Conservation (phyloP, 495 filamentous ascomycete species). For the Aspergillus heteromorphus region DNA sequence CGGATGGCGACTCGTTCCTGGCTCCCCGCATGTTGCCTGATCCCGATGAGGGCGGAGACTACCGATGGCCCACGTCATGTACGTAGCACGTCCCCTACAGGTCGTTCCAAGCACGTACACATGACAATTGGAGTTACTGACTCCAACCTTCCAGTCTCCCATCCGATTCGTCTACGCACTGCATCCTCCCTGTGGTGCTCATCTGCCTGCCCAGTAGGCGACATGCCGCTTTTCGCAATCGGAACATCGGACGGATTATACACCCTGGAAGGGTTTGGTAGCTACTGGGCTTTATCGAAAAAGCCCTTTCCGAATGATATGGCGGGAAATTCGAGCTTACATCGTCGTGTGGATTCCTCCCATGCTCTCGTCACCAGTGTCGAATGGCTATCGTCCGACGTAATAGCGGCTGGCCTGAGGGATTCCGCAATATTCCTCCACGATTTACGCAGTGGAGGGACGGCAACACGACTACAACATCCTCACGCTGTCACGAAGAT, state of each 20-base stretch:
- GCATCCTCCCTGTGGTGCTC: constrained; percentile 34
- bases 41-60: constrained; percentile 31
- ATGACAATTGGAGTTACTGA: background rate
- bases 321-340: constrained; percentile 11
- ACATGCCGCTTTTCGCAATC: constrained; percentile 32
- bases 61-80: constrained; percentile 29
- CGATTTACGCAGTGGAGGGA: constrained; percentile 32
- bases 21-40: constrained; percentile 30
- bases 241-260: constrained; percentile 39
- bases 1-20: constrained; percentile 32
- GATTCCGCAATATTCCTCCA: constrained; percentile 34
- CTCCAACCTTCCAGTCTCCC: constrained; percentile 16
- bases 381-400: constrained; percentile 34
- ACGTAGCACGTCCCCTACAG: constrained; percentile 2
- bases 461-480: constrained; percentile 30
- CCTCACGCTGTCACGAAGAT: constrained; percentile 31
- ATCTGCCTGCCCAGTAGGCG: constrained; percentile 26
- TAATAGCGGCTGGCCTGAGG: constrained; percentile 34
- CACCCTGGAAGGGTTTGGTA: constrained; percentile 26
- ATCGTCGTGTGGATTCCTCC: constrained; percentile 22
- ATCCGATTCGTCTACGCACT: constrained; percentile 27
- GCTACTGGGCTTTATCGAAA: constrained; percentile 29
- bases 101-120: background rate
- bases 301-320: constrained; percentile 25
- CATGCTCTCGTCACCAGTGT: constrained; percentile 31